Conservation (phyloP, 78 protist genomes). For the Dictyostelium citrinum region DNA sequence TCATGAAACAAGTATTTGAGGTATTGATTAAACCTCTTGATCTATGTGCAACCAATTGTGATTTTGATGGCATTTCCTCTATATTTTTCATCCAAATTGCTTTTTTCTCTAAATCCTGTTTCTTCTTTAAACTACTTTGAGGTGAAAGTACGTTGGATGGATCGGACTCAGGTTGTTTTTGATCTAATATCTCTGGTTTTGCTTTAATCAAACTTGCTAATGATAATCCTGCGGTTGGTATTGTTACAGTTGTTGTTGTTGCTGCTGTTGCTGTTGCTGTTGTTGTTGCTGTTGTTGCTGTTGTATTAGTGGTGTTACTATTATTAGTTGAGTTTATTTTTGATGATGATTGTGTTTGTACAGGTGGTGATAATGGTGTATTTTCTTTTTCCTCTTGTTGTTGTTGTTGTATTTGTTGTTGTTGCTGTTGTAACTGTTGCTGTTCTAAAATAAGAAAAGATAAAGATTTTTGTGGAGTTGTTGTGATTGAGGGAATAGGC, state of each 20-base stretch:
- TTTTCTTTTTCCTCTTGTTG: neutral
- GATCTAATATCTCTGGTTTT: constrained; percentile 5
- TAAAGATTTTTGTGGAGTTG: neutral
- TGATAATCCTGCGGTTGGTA: too few species aligned
- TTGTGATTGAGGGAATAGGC: neutral
- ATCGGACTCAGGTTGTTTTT: neutral
- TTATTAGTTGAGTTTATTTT: neutral
- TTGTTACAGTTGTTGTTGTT: neutral
- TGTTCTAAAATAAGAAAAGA: neutral
- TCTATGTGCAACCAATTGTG: neutral
- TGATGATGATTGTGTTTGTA: neutral
- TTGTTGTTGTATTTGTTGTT: neutral
- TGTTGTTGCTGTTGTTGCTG: neutral
- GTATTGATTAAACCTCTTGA: constrained; percentile 56
- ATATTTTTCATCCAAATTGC: constrained; percentile 22
- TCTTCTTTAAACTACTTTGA: constrained; percentile 10
- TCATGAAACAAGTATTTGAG: constrained; percentile 74
- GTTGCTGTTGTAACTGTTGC: neutral
- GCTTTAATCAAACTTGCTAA: constrained; percentile 30
- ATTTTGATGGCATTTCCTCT: constrained; percentile 18
- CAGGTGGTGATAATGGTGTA: neutral
- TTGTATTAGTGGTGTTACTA: neutral
- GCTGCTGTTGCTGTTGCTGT: neutral
- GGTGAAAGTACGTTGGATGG: neutral
- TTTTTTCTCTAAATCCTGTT: constrained; percentile 22